A percentile compares a stretch with the other conserved stretches of the same genome.
Conservation (phyloP, 1,139 yeast species). For the Yamadazyma songkhlaensis region DNA sequence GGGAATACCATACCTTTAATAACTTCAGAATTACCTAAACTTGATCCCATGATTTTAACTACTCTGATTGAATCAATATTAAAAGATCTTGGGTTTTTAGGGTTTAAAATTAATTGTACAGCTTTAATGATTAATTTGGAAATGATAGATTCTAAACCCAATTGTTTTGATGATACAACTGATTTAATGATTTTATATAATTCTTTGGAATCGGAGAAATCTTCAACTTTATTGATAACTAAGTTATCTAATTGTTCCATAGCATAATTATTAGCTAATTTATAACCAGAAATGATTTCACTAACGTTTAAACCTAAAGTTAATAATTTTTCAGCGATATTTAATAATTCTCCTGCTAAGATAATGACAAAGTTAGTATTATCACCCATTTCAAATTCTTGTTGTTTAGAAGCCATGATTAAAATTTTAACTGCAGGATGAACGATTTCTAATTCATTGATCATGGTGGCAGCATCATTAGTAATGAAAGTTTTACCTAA, state of each 20-base stretch:
- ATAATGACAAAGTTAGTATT: slow-evolving; percentile 46
- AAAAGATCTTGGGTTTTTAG: slow-evolving; percentile 59
- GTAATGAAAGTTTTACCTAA: slow-evolving; percentile 85
- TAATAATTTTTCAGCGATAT: slow-evolving; percentile 77
- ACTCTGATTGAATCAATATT: slow-evolving; percentile 93
- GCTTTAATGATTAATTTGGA: slow-evolving; percentile 86
- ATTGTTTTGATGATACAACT: slow-evolving; percentile 91
- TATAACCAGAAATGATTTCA: slow-evolving; percentile 88
- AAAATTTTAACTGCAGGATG: slow-evolving; percentile 97
- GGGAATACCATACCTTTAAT: slow-evolving; percentile 98
- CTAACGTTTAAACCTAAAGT: slow-evolving; percentile 86
- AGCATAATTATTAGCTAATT: slow-evolving; percentile 75
- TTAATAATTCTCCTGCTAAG: slow-evolving; percentile 88
- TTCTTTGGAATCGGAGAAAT: slow-evolving; percentile 53
- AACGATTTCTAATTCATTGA: slow-evolving; percentile 87
- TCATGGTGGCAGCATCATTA: slow-evolving; percentile 95
- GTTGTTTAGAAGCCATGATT: slow-evolving; percentile 96
- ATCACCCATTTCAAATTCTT: slow-evolving; percentile 76
- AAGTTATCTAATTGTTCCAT: slow-evolving; percentile 64
- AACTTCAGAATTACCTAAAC: slow-evolving; percentile 71
- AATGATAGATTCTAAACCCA: slow-evolving; percentile 78
- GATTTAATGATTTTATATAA: slow-evolving; percentile 77
- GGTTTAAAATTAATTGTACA: slow-evolving; percentile 69
- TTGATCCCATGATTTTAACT: slow-evolving; percentile 93
- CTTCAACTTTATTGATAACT: slow-evolving; percentile 60